A percentile compares a stretch with the other conserved stretches of the same genome.
phyloP scores from a whole-genome alignment of 164 flowering plant species.

The Liriodendron chinense region DNA sequence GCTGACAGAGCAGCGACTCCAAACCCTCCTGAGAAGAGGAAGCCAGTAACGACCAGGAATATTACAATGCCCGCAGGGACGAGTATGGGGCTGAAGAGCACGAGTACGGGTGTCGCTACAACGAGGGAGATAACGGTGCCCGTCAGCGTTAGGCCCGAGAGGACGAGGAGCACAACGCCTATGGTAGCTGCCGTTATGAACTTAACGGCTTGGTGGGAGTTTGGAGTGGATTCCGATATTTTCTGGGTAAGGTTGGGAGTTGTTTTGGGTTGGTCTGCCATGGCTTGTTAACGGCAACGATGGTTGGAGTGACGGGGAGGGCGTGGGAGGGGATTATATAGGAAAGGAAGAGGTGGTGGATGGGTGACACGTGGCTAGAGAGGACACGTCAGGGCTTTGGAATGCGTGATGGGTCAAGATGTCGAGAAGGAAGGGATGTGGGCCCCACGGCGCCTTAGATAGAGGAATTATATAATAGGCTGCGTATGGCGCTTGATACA shows the following conservation, averaged over 20 bases:
- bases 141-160: slow-evolving; percentile 24
- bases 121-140: slow-evolving; percentile 23
- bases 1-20: slow-evolving; percentile 18
- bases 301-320: not conserved
- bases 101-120: slow-evolving; percentile 24
- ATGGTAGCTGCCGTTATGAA: slow-evolving; percentile 22
- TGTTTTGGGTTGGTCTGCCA: not conserved
- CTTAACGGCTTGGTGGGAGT: slow-evolving; percentile 21
- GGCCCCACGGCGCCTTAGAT: not conserved
- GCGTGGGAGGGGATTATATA: not conserved
- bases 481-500: no score
- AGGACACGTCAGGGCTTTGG: not conserved
- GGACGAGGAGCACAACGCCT: slow-evolving; percentile 18
- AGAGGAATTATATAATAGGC: no score
- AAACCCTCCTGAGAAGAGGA: slow-evolving; percentile 22
- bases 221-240: slow-evolving; percentile 16
- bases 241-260: slow-evolving; percentile 7
- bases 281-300: not conserved
- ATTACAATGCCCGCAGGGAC: slow-evolving; percentile 23
- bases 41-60: slow-evolving; percentile 18
- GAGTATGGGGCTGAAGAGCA: slow-evolving; percentile 27
- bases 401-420: not conserved
- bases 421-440: not conserved
- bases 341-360: not conserved
- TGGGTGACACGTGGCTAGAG: not conserved